Conservation (phyloP, 345 rosid species). For the Citrus glauca region DNA sequence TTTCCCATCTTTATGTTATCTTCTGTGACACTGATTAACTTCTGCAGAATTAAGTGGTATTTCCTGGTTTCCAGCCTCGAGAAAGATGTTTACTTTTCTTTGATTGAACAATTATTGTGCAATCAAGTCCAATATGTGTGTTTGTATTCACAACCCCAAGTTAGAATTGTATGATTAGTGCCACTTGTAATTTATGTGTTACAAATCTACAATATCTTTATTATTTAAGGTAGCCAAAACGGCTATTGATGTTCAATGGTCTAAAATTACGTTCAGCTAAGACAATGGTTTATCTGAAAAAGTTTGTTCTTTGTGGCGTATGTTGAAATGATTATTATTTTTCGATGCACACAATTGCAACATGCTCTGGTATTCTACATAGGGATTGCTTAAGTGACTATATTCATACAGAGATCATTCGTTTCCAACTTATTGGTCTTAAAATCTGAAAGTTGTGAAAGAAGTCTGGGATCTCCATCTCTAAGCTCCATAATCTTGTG, state of each 20-base stretch:
- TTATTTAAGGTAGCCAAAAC: neutral
- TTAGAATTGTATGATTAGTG: neutral
- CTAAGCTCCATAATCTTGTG: neutral
- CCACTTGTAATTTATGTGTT: neutral
- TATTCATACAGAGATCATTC: neutral
- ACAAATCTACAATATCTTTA: neutral
- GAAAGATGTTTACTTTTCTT: neutral
- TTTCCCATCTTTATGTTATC: neutral
- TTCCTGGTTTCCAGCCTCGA: neutral
- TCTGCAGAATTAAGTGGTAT: neutral
- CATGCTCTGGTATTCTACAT: neutral
- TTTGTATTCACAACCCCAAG: neutral
- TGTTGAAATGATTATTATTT: neutral
- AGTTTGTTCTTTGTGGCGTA: neutral
- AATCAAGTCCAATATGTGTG: neutral
- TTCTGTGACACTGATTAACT: neutral
- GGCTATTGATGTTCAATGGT: neutral
- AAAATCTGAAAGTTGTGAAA: neutral
- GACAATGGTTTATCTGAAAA: neutral
- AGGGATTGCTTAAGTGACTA: neutral
- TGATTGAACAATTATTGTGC: neutral
- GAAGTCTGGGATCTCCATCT: neutral
- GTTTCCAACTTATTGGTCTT: neutral
- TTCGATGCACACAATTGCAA: neutral
- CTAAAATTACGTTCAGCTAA: neutral